Evolutionary conservation across 805 yeast genomes (phyloP), one percentile per base, ranked within the genome.

Genomic region (Lipomyces yamadae): DNA sequence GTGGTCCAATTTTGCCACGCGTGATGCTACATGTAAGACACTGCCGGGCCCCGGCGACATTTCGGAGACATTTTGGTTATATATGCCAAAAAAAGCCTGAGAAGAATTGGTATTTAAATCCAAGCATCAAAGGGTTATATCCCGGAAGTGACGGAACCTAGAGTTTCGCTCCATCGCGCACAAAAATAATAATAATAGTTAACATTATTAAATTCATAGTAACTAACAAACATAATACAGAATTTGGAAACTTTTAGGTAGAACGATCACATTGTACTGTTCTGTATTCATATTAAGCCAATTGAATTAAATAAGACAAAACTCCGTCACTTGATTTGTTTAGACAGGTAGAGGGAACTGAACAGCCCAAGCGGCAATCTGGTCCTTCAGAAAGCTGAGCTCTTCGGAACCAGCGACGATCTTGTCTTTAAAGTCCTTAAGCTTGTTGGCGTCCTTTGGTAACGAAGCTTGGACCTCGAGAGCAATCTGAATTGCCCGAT

Each of bases 351-450:
- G 77, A 56, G 83, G 83, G 78, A 78, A 81, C 69, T 78, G 76
- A 63, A 74, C 70, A 72, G 97, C 97, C 99, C 99, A 95, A 70
- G 83, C 83, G 75, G 88, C 83, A 73, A 95, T 88, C 82, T 95
- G 98, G 63, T 82, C 80, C 81, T 91, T 92, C 75, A 90, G 82
- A 56, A 81, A 80, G 67, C 81, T 79, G 74, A 93, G 83, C 77
- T 88, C 90, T 15, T 86, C 90, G 70, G 88, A 85, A 71, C 91
- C 92, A 70, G 85, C 84, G 75, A 86, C 84, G 72, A 92, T 87
- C 78, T 86, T 86, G 74, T 88, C 88, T 85, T 94, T 95, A 87
- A 92, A 95, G 81, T 95, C 98, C 85, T 92, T 94, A 79, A 95
- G 88, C 82, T 88, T 92, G 85, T 93, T 93, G 69, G 97, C 97